Evolutionary conservation across 2,329 filamentous ascomycete genomes (phyloP).

Genomic region (Apiospora pterosperma): DNA sequence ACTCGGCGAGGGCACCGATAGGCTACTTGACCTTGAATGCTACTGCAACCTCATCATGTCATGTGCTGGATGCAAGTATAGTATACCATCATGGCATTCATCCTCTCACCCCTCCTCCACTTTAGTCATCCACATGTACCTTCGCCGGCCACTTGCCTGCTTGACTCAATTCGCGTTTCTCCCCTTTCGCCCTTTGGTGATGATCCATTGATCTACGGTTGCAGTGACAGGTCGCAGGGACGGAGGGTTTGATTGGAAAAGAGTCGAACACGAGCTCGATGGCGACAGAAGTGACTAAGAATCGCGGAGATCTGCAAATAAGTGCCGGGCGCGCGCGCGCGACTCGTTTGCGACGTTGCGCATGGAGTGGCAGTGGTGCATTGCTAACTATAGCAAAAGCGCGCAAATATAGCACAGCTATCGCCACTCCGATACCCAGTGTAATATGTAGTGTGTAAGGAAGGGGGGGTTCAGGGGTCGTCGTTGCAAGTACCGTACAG

Average conservation of each 20-base stretch:
- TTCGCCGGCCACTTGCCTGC: background rate
- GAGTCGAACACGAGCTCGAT: slow-evolving; percentile 4
- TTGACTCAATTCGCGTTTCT: background rate
- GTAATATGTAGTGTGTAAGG: background rate
- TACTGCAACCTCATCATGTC: background rate
- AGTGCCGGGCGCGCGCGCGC: background rate
- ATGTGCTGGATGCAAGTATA: background rate
- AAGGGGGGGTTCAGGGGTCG: background rate
- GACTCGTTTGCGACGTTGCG: background rate
- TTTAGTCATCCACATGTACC: background rate
- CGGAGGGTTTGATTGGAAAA: background rate
- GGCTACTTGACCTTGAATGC: background rate
- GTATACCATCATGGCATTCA: background rate
- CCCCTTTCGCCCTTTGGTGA: background rate
- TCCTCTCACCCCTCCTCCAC: background rate
- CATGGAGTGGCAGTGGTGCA: background rate
- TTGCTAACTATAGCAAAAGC: background rate
- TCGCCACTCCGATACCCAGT: background rate
- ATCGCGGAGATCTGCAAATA: background rate
- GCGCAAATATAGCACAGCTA: no score
- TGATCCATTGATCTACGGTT: background rate
- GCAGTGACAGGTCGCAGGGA: background rate
- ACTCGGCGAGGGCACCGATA: background rate
- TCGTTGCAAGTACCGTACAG: background rate
- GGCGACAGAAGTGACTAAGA: background rate